Base-by-base conservation (phyloP, 78 protist species). In the Parvularia atlantis region DNA sequence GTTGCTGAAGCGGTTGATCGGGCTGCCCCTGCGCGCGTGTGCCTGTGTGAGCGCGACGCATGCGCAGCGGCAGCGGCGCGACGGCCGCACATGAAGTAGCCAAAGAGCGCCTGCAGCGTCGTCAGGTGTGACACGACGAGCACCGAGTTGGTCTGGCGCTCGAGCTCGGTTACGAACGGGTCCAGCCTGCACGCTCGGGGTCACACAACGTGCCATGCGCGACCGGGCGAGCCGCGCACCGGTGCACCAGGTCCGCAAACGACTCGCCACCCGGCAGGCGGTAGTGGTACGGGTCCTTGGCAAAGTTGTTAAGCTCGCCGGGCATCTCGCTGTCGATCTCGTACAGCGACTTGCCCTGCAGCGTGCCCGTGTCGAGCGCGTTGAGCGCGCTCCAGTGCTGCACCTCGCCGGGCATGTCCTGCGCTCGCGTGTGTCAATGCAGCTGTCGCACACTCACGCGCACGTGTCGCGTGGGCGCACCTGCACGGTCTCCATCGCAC, bases 201-300 rank as follows among this genome's bases (percentile, higher is more conserved):
- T n/a, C n/a, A n/a, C n/a, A n/a, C n/a, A n/a, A n/a, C n/a, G n/a
- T n/a, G n/a, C n/a, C n/a, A n/a, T n/a, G n/a, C n/a, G n/a, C n/a
- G n/a, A n/a, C n/a, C n/a, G n/a, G n/a, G n/a, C n/a, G n/a, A n/a
- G n/a, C n/a, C n/a, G n/a, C n/a, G n/a, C n/a, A n/a, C n/a, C n/a
- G n/a, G n/a, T n/a, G n/a, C n/a, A n/a, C n/a, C n/a, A n/a, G n/a
- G n/a, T n/a, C n/a, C n/a, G n/a, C n/a, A n/a, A n/a, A 48, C 28
- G 54, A 48, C 63, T 57, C 63, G 63, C 63, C 63, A 22, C 63
- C 63, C 17, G 63, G 63, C 19, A 57, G 10, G 19, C 63, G 33
- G 40, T 57, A 57, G 40, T 16, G 0, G 63, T 31, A 57, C 63
- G 63, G 40, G 40, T 28, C 63, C 40, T 2, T 2, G 24, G 16